These are phyloP conservation scores for Pholiota microspora DNA, from an alignment of 768 basidiomycete species.

Conservation along the genomic window DNA sequence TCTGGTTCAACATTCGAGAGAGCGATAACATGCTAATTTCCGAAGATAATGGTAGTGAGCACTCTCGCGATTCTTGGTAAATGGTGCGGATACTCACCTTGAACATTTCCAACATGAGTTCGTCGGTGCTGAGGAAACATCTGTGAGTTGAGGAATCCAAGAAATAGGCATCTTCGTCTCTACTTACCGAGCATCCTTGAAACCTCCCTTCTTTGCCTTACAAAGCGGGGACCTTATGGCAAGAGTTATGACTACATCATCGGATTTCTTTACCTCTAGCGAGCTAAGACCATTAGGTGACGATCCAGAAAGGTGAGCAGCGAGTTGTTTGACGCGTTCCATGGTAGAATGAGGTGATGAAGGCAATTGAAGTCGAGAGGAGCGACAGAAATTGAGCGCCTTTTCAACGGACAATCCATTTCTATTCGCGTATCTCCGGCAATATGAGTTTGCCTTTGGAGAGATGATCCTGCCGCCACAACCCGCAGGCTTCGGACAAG, in stretches of 20 bases:
- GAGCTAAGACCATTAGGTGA: constrained; percentile 45
- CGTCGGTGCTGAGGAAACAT: constrained; percentile 55
- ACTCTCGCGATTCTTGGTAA: not conserved
- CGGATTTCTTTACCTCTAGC: constrained; percentile 56
- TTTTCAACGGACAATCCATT: not conserved
- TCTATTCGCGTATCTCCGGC: not conserved
- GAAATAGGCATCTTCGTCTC: not conserved
- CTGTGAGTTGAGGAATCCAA: not conserved
- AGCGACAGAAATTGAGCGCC: not conserved
- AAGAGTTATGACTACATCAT: constrained; percentile 83
- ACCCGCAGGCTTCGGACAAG: not conserved
- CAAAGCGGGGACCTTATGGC: constrained; percentile 76
- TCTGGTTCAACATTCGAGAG: constrained; percentile 60
- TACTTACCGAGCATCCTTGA: constrained; percentile 64
- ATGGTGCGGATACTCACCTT: constrained; percentile 41
- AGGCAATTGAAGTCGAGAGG: not conserved
- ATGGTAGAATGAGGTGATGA: constrained; percentile 27
- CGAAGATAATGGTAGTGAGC: not conserved
- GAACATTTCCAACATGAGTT: constrained; percentile 80
- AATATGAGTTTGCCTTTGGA: not conserved
- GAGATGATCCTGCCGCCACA: not conserved
- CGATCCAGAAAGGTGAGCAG: constrained; percentile 50
- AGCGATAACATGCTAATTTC: constrained; percentile 52
- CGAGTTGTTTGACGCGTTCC: constrained; percentile 67
- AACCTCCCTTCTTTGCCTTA: constrained; percentile 74